phyloP scores from a whole-genome alignment of 306 rosid genomes.

The Rosa multiflora region DNA sequence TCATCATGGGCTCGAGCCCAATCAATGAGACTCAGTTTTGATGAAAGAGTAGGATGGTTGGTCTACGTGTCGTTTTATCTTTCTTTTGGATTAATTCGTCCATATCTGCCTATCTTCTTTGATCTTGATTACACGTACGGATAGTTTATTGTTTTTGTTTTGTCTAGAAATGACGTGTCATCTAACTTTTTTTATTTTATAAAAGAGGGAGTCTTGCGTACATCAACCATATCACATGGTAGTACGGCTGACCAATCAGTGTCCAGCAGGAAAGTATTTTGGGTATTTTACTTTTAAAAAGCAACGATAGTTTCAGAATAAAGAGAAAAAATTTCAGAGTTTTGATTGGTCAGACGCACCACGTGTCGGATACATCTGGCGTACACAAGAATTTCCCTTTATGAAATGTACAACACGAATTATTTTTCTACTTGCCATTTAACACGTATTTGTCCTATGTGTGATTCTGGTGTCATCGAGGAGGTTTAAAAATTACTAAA shows the following conservation, averaged over 20 bases:
- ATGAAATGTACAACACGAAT: neutral
- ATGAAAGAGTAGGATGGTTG: conserved; percentile 18
- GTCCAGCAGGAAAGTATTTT: too few species aligned
- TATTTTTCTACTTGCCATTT: too few species aligned
- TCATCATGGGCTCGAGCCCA: neutral
- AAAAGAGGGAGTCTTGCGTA: too few species aligned
- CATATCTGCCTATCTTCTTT: conserved; percentile 15
- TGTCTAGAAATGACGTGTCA: conserved; percentile 24
- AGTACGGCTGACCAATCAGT: too few species aligned
- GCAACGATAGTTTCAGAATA: too few species aligned
- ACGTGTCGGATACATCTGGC: too few species aligned
- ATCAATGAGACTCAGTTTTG: neutral
- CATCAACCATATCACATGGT: too few species aligned
- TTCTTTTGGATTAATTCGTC: conserved; percentile 28
- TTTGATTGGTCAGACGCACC: too few species aligned
- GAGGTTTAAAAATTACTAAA: too few species aligned
- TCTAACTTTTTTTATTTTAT: neutral
- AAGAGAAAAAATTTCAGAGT: too few species aligned
- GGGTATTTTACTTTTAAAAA: too few species aligned
- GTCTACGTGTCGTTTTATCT: conserved; percentile 36
- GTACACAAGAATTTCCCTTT: too few species aligned
- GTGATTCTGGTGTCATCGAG: conserved; percentile 1
- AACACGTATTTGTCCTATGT: conserved; percentile 19
- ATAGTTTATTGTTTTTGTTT: neutral
- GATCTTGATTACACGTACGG: neutral